These are phyloP conservation scores for Penicillium tannophilum DNA, from an alignment of 495 filamentous ascomycete species.

Conservation along the genomic window DNA sequence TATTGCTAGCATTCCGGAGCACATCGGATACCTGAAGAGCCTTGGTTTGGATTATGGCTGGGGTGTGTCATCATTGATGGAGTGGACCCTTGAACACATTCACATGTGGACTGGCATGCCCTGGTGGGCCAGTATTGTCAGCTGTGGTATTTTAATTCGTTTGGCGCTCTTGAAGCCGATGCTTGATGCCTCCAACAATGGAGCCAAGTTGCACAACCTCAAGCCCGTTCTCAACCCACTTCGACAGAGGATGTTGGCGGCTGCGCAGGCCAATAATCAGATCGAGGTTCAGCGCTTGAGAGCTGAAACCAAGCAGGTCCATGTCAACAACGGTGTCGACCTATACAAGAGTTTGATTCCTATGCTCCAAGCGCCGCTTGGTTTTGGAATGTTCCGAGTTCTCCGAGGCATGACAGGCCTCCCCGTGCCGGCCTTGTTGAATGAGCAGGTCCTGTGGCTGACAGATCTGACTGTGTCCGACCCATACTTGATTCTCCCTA, in stretches of 20 bases:
- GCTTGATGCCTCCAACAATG: constrained; percentile 58
- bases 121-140: constrained; percentile 78
- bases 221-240: constrained; percentile 42
- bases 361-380: constrained; percentile 67
- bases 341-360: constrained; percentile 56
- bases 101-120: constrained; percentile 72
- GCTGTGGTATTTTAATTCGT: constrained; percentile 65
- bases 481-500: constrained; percentile 74
- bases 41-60: constrained; percentile 85
- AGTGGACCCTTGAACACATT: constrained; percentile 78
- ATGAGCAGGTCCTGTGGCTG: constrained; percentile 75
- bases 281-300: constrained; percentile 40
- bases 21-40: constrained; percentile 79
- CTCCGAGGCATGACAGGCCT: constrained; percentile 70
- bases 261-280: constrained; percentile 40
- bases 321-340: constrained; percentile 56
- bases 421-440: constrained; percentile 76
- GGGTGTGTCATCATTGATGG: constrained; percentile 68
- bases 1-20: constrained; percentile 59
- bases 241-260: constrained; percentile 45
- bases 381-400: constrained; percentile 79
- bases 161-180: constrained; percentile 64
- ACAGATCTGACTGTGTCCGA: constrained; percentile 76
- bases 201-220: constrained; percentile 50
- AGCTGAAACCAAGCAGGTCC: constrained; percentile 50